Base-by-base conservation (phyloP, 2,329 filamentous ascomycete species). In the Tolypocladium tundrense region DNA sequence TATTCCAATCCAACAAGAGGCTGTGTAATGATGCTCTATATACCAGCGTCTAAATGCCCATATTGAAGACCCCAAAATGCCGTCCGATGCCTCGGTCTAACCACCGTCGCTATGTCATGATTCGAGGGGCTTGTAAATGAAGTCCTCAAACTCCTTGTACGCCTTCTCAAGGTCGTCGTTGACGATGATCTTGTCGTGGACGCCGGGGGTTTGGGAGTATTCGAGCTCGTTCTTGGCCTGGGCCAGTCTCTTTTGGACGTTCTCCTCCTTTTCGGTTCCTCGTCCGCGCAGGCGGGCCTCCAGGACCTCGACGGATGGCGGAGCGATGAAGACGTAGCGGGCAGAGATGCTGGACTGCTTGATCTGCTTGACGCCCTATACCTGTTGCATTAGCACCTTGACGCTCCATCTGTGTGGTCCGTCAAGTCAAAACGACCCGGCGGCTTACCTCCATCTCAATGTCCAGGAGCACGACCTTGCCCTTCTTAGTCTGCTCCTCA, bases 401-500 rank as follows among this genome's bases (percentile, higher is more conserved):
- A 51, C 21, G 14, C 48, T 52, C 19, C 10, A 14, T 5, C 3
- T 11, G 31, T 19, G 11, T 4, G 4, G 48, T 31, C 31, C 31
- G 27, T 50, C 7, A 27, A 3, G 45, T 50, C 45, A 4, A 40
- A 19, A 19, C 14, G 14, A 21, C 14, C 10, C 27, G 19, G 14
- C 19, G 53, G 66, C 75, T 40, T 70, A 88, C 86, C 83, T 96
- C 91, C 90, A 97, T 96, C 80, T 97, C 93, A 69, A 97, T 97
- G 72, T 97, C 93, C 64, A 97, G 77, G 53, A 97, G 85, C 61
- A 92, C 93, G 48, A 91, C 84, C 67, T 80, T 81, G 21, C 86
- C 87, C 74, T 86, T 84, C 60, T 83, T 81, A 2, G 82, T 82
- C 70, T 92, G 86, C 67, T 90, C 84, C 72, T 87, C 82, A 62